These are phyloP conservation scores for Exophiala sp. DNA, from an alignment of 2,329 filamentous ascomycete species.

Conservation along the genomic window DNA sequence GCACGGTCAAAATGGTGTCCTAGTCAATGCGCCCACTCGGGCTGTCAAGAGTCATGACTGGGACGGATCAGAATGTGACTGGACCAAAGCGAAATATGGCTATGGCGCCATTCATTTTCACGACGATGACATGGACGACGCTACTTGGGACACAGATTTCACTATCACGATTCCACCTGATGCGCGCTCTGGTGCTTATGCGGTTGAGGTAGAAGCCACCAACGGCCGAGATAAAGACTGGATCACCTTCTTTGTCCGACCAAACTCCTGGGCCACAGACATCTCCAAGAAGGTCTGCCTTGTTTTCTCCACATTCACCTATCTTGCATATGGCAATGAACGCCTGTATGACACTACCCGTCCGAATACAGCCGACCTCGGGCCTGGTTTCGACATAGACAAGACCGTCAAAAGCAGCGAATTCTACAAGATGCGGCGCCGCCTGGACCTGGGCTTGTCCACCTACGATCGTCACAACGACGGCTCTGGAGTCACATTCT, in stretches of 20 bases:
- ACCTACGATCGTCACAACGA: slow-evolving; percentile 38
- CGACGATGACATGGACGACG: slow-evolving; percentile 39
- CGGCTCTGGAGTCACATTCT: slow-evolving; percentile 34
- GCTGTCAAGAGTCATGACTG: slow-evolving; percentile 35
- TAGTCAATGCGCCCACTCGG: slow-evolving; percentile 35
- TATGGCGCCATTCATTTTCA: slow-evolving; percentile 41
- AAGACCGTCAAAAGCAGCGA: slow-evolving; percentile 15
- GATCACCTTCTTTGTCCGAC: slow-evolving; percentile 36
- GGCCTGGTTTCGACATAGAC: slow-evolving; percentile 12
- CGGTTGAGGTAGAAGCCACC: slow-evolving; percentile 27
- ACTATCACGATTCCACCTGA: slow-evolving; percentile 25
- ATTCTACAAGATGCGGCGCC: slow-evolving; percentile 29
- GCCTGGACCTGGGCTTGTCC: slow-evolving; percentile 37
- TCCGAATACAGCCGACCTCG: slow-evolving; percentile 17
- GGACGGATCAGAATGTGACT: slow-evolving; percentile 32
- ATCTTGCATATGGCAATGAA: slow-evolving; percentile 40
- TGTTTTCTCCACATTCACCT: slow-evolving; percentile 37
- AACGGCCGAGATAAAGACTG: slow-evolving; percentile 28
- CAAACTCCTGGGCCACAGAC: slow-evolving; percentile 13
- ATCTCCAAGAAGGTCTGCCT: slow-evolving; percentile 26
- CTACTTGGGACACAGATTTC: slow-evolving; percentile 35
- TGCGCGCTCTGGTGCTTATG: slow-evolving; percentile 30
- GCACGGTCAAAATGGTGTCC: slow-evolving; percentile 26
- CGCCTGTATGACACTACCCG: slow-evolving; percentile 34
- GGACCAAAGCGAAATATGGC: slow-evolving; percentile 35